These are phyloP conservation scores for Beauveria medogensis DNA, from an alignment of 2,329 filamentous ascomycete species.

Conservation along the genomic window DNA sequence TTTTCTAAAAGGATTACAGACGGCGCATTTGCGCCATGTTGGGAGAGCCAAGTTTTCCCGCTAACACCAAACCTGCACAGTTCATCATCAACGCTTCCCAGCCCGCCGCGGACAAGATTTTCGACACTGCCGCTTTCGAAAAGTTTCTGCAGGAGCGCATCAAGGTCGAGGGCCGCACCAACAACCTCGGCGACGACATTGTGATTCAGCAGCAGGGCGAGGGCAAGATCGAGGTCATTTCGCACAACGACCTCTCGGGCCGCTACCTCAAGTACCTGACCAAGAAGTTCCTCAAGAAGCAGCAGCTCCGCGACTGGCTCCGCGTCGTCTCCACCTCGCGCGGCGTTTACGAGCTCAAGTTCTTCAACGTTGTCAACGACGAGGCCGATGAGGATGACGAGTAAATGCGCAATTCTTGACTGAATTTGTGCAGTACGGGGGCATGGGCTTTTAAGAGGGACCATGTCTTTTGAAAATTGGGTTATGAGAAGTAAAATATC, in stretches of 20 bases:
- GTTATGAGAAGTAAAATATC: background rate
- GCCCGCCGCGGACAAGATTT: constrained; percentile 99
- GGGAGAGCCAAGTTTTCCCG: background rate
- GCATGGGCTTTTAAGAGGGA: background rate
- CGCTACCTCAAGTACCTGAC: constrained; percentile 99
- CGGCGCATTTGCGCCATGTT: too few species aligned
- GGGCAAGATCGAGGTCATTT: constrained; percentile 96
- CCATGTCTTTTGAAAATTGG: background rate
- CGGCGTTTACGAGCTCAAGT: constrained; percentile 99
- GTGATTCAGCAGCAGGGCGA: constrained; percentile 85
- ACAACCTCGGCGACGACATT: constrained; percentile 93
- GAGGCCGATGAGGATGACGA: constrained; percentile 97
- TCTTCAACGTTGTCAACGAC: constrained; percentile 99
- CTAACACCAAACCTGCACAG: constrained; percentile 36
- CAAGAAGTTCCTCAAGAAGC: constrained; percentile 99
- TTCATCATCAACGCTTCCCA: constrained; percentile 99
- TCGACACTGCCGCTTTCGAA: constrained; percentile 96
- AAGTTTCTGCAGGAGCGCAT: constrained; percentile 99
- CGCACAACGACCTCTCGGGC: constrained; percentile 96
- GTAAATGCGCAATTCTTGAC: constrained; percentile 43
- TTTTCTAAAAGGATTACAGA: background rate
- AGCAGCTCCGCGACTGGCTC: constrained; percentile 99
- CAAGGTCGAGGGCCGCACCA: constrained; percentile 98
- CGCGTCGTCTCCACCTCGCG: constrained; percentile 96
- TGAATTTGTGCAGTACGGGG: constrained; percentile 2